Evolutionary conservation across 306 rosid species (phyloP).

Genomic region (Lupinus albus): DNA sequence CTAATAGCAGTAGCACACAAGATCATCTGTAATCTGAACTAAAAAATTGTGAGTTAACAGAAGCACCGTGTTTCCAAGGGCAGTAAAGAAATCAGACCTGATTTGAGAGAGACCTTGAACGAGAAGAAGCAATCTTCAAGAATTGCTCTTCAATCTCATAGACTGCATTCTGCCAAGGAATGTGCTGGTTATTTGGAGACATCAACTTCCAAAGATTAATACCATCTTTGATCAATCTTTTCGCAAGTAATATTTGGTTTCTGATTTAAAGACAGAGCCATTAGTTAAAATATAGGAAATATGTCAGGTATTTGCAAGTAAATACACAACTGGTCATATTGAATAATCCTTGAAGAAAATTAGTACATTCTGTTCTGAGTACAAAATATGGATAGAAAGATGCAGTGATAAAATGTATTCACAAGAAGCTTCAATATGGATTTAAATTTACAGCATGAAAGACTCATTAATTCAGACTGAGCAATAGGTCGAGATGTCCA

Average conservation of each 20-base stretch:
- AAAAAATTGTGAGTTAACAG: not conserved
- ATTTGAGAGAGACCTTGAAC: conserved; percentile 72
- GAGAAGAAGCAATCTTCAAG: conserved; percentile 73
- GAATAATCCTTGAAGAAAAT: conserved; percentile 31
- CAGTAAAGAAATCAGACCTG: conserved; percentile 59
- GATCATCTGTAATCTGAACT: not conserved
- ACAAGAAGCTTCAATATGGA: conserved; percentile 10
- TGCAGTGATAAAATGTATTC: conserved; percentile 3
- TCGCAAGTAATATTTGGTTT: conserved; percentile 76
- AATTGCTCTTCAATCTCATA: conserved; percentile 77
- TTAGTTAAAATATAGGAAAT: conserved; percentile 32
- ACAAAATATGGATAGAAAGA: conserved; percentile 29
- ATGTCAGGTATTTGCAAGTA: conserved; percentile 33
- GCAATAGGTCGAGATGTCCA: not conserved
- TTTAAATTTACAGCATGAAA: conserved; percentile 23
- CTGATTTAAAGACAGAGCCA: conserved; percentile 46
- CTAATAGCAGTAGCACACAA: not conserved
- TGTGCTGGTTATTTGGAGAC: conserved; percentile 63
- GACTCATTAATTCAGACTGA: conserved; percentile 9
- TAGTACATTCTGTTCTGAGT: conserved; percentile 1
- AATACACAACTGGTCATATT: conserved; percentile 20
- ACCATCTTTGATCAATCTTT: conserved; percentile 77
- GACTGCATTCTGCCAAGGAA: conserved; percentile 71
- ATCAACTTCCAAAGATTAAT: conserved; percentile 74
- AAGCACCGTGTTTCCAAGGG: conserved; percentile 4